Evolutionary conservation across 208 protist species (phyloP).

Genomic region (Leishmania guyanensis): DNA sequence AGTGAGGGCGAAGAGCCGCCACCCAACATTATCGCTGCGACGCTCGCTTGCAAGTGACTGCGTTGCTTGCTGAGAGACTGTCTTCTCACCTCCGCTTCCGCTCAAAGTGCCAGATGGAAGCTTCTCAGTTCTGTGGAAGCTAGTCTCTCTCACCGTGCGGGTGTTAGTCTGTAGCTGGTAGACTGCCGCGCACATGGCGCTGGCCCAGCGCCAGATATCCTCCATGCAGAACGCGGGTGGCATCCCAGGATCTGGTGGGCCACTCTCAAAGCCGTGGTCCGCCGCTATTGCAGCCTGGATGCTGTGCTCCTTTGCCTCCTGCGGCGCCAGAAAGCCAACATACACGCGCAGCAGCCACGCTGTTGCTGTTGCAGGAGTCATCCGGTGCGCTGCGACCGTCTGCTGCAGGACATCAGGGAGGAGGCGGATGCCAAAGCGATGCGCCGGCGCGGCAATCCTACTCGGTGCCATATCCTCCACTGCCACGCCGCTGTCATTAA

Average conservation of each 20-base stretch:
- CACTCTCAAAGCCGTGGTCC: not conserved
- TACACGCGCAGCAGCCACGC: slow-evolving; percentile 27
- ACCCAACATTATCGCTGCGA: not conserved
- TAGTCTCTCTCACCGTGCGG: not conserved
- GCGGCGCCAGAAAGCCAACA: slow-evolving; percentile 9
- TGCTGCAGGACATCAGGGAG: slow-evolving; percentile 26
- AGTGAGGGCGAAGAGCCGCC: slow-evolving; percentile 13
- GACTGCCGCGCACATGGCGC: slow-evolving; percentile 11
- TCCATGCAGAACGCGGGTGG: slow-evolving; percentile 1
- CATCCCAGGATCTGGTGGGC: slow-evolving; percentile 2
- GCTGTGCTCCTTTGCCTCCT: slow-evolving; percentile 2
- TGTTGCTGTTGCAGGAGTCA: slow-evolving; percentile 20
- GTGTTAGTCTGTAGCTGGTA: slow-evolving; percentile 18
- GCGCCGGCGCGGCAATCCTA: not conserved
- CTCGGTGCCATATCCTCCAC: not conserved
- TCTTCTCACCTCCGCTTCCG: not conserved
- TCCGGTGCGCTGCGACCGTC: slow-evolving; percentile 16
- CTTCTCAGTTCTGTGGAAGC: not conserved
- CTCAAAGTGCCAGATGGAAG: not conserved
- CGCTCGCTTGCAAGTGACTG: not conserved
- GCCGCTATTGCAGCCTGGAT: not conserved
- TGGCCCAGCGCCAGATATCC: slow-evolving; percentile 10
- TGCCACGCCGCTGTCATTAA: not conserved
- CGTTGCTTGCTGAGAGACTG: not conserved
- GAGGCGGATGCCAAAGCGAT: slow-evolving; percentile 1